Conservation (phyloP, 495 filamentous ascomycete genomes). For the Talaromyces ruber region DNA sequence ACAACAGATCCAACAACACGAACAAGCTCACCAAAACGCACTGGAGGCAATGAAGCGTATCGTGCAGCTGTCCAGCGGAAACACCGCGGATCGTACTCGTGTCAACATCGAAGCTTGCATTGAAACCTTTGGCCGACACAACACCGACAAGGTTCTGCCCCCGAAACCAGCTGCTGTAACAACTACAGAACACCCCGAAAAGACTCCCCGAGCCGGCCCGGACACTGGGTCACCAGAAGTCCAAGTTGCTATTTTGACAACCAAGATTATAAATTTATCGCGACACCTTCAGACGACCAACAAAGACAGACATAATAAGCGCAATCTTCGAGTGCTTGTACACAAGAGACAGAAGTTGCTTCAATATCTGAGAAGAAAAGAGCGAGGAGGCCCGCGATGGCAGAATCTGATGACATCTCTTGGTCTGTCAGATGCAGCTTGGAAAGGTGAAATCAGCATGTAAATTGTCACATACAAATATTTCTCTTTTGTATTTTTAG, state of each 20-base stretch:
- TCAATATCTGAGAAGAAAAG: slow-evolving; percentile 76
- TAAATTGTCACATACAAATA: slow-evolving; percentile 26
- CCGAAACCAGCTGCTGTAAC: slow-evolving; percentile 37
- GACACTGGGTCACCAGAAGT: slow-evolving; percentile 94
- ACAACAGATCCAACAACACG: slow-evolving; percentile 16
- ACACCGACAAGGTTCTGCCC: slow-evolving; percentile 64
- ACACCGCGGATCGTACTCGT: slow-evolving; percentile 63
- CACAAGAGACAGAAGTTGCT: slow-evolving; percentile 86
- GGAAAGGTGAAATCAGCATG: slow-evolving; percentile 76
- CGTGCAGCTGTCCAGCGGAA: slow-evolving; percentile 62
- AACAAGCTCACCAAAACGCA: slow-evolving; percentile 24
- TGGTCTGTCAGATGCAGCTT: slow-evolving; percentile 78
- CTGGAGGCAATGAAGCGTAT: slow-evolving; percentile 68
- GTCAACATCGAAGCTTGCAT: slow-evolving; percentile 78
- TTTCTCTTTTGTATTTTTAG: slow-evolving; percentile 3
- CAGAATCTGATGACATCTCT: slow-evolving; percentile 70
- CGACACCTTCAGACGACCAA: slow-evolving; percentile 43
- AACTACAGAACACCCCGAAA: slow-evolving; percentile 22
- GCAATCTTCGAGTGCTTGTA: slow-evolving; percentile 75
- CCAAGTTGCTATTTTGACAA: slow-evolving; percentile 92
- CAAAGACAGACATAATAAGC: slow-evolving; percentile 87
- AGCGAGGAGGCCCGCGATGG: slow-evolving; percentile 86
- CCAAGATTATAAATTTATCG: slow-evolving; percentile 80
- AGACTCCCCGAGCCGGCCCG: slow-evolving; percentile 66
- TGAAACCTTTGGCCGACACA: slow-evolving; percentile 80